phyloP scores from a whole-genome alignment of 208 protist genomes.

The Acanthamoeba quina region DNA sequence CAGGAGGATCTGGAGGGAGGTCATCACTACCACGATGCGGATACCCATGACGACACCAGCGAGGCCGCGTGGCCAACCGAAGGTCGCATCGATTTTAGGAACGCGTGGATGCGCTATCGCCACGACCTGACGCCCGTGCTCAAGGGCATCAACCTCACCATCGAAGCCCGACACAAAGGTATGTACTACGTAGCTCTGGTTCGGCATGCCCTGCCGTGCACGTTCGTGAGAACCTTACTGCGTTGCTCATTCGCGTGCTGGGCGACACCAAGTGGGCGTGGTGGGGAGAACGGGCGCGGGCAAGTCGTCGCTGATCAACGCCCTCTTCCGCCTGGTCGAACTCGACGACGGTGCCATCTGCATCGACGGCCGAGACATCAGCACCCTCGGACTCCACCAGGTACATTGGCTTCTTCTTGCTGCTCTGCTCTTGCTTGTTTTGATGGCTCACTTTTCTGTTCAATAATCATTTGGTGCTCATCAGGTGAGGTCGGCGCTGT shows the following conservation, averaged over 20 bases:
- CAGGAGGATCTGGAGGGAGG: background rate
- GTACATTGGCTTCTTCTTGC: slow-evolving; percentile 42
- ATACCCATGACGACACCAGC: background rate
- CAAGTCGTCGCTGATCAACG: slow-evolving; percentile 69
- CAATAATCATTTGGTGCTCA: background rate
- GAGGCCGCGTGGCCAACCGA: slow-evolving; percentile 12
- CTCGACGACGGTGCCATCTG: slow-evolving; percentile 85
- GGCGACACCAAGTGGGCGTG: slow-evolving; percentile 29
- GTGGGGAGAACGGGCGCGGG: slow-evolving; percentile 63
- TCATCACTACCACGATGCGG: background rate
- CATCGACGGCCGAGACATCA: slow-evolving; percentile 87
- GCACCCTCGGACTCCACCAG: slow-evolving; percentile 76
- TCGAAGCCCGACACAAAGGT: slow-evolving; percentile 31
- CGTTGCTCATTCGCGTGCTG: background rate
- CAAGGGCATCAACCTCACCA: slow-evolving; percentile 34
- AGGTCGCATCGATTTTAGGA: slow-evolving; percentile 16
- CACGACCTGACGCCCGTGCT: background rate
- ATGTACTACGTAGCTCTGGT: background rate
- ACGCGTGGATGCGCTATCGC: slow-evolving; percentile 19
- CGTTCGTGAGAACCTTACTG: background rate
- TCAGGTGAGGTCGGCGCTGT: slow-evolving; percentile 74
- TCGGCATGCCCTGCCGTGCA: background rate
- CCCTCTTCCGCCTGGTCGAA: slow-evolving; percentile 84
- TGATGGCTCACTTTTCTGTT: no score
- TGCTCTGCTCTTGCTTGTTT: no score